Conservation (phyloP, 768 basidiomycete species). For the Clitopilus passeckerianus region DNA sequence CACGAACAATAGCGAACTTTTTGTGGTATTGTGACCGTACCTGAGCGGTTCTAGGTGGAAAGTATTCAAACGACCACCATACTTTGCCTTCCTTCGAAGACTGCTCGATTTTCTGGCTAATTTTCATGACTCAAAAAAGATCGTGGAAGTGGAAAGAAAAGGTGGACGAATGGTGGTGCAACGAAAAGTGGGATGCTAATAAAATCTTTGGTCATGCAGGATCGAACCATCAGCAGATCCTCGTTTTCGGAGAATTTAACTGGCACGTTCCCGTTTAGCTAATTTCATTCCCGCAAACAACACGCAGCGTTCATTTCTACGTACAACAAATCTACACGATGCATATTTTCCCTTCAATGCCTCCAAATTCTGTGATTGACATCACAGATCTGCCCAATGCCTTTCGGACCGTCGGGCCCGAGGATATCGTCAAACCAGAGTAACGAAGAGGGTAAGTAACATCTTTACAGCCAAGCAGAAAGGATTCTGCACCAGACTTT, state of each 20-base stretch:
- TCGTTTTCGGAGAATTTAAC: background rate
- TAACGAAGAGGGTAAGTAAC: background rate
- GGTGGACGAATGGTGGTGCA: constrained; percentile 7
- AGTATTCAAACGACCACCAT: constrained; percentile 99
- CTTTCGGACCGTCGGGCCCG: background rate
- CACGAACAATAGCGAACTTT: background rate
- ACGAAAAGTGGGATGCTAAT: constrained; percentile 9
- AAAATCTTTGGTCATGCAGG: constrained; percentile 6
- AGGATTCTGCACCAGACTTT: background rate
- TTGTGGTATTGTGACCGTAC: constrained; percentile 29
- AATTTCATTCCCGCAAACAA: background rate
- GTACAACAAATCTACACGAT: background rate
- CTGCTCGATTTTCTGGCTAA: constrained; percentile 89
- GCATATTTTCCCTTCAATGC: background rate
- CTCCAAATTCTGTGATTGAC: background rate
- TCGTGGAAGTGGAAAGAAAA: constrained; percentile 18
- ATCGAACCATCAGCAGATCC: constrained; percentile 12
- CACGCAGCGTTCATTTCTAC: background rate
- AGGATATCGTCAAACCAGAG: background rate
- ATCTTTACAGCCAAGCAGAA: background rate
- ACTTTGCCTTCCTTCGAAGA: constrained; percentile 80
- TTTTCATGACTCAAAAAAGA: constrained; percentile 64
- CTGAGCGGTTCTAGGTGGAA: constrained; percentile 94
- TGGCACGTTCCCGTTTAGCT: background rate
- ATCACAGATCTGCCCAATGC: background rate